Evolutionary conservation across 768 basidiomycete genomes (phyloP).

Genomic region (Kwoniella dendrophila): DNA sequence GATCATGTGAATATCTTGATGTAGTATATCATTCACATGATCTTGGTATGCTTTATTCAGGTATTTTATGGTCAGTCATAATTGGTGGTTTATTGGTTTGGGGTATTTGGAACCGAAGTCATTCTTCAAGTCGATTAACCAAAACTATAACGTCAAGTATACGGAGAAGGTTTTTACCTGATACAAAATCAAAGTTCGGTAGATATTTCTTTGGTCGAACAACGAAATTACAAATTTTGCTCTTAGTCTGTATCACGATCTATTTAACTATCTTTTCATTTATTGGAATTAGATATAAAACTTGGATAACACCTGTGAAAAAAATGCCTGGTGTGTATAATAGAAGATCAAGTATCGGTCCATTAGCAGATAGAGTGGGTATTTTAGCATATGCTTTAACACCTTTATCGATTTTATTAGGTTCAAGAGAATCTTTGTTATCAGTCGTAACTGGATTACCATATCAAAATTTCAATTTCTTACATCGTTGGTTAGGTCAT

Average conservation of each 20-base stretch:
- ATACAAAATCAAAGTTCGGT: constrained; percentile 9
- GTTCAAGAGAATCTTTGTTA: constrained; percentile 34
- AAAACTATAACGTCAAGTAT: constrained; percentile 10
- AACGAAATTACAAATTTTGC: constrained; percentile 31
- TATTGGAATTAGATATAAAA: constrained; percentile 32
- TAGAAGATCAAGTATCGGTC: constrained; percentile 33
- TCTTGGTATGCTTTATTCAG: constrained; percentile 35
- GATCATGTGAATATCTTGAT: constrained; percentile 40
- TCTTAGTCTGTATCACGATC: constrained; percentile 13
- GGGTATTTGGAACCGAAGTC: constrained; percentile 18
- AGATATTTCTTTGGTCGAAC: constrained; percentile 36
- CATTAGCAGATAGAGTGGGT: constrained; percentile 34
- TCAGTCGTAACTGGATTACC: constrained; percentile 40
- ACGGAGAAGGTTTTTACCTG: constrained; percentile 22
- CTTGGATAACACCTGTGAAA: constrained; percentile 40
- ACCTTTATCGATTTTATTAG: constrained; percentile 38
- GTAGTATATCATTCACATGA: constrained; percentile 39
- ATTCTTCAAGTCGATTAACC: constrained; percentile 10
- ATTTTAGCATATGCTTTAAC: constrained; percentile 39
- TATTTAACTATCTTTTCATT: constrained; percentile 40
- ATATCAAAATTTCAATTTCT: constrained; percentile 44
- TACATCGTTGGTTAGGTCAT: constrained; percentile 42
- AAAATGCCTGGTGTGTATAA: constrained; percentile 28
- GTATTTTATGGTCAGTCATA: constrained; percentile 34
- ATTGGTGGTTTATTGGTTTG: constrained; percentile 27